Base-by-base conservation (phyloP, 306 rosid genomes). In the Adenanthera pavonina region DNA sequence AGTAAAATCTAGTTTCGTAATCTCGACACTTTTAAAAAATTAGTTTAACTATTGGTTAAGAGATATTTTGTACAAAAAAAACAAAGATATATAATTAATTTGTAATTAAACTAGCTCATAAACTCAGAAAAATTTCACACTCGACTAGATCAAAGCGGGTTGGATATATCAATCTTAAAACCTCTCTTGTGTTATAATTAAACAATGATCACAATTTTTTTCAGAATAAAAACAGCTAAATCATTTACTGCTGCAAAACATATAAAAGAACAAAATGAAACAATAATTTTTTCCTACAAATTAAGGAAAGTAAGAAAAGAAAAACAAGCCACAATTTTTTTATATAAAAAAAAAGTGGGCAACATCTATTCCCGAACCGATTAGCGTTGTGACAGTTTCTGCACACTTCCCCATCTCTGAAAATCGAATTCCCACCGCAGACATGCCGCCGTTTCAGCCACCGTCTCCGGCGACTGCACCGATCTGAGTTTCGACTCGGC, bases 341-440 rank as follows among this genome's bases (percentile, higher is more conserved):
- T 33, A 16, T 60, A 60, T 25, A 16, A 2, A 30, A 36, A 36
- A 41, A 2, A 34, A 44, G 19, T 10, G 54, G 2, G 74, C 15
- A 15, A 69, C 20, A 46, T 43, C 74, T 11, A 46, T 10, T 20
- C 15, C 40, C 77, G 78, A 38, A 43, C 8, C 79, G 78, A 33
- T 81, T 79, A 1, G 88, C 8, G 33, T 70, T 76, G 67, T 68
- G 78, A 79, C 95, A 91, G 75, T 85, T 79, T 12, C 79, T 47
- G 71, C 90, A 74, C 41, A 72, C 66, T 60, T 81, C 88, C 2
- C 73, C 43, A 62, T 75, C 79, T 77, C 76, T 82, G 84, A 14
- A 13, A 74, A 14, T 89, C 90, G 75, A 91, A 68, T 47, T 83
- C 84, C 75, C 89, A 86, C 68, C 91, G 84, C 69, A 86, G 46